Conservation (phyloP, 1,284 basidiomycete genomes). For the Cystobasidium sp. region DNA sequence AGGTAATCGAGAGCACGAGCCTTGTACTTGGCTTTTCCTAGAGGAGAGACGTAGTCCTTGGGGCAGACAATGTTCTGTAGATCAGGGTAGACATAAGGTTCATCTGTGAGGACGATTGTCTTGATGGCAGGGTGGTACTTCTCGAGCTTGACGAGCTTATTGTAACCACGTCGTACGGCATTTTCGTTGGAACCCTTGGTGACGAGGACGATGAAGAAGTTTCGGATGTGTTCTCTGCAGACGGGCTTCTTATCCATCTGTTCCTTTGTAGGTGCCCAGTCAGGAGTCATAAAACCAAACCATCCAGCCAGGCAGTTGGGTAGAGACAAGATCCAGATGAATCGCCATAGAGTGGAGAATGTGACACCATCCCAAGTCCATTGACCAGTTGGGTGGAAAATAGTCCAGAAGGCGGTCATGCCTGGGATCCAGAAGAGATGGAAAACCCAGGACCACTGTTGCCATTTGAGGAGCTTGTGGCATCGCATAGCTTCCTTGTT, state of each 20-base stretch:
- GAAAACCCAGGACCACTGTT: conserved; percentile 55
- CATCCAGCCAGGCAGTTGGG: conserved; percentile 58
- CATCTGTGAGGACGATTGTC: conserved; percentile 58
- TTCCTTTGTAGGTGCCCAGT: conserved; percentile 53
- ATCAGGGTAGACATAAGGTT: conserved; percentile 59
- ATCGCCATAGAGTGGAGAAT: conserved; percentile 58
- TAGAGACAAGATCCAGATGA: conserved; percentile 57
- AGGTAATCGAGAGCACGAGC: conserved; percentile 59
- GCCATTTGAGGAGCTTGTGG: conserved; percentile 53
- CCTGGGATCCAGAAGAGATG: conserved; percentile 57
- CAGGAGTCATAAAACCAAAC: conserved; percentile 58
- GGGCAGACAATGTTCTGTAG: conserved; percentile 59
- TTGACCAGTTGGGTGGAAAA: conserved; percentile 56
- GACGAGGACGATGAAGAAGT: conserved; percentile 58
- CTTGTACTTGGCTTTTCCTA: conserved; percentile 59
- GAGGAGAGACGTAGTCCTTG: conserved; percentile 58
- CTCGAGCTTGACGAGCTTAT: conserved; percentile 58
- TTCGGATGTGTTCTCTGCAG: conserved; percentile 57
- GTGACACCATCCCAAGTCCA: conserved; percentile 57
- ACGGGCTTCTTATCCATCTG: conserved; percentile 57
- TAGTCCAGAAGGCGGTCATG: conserved; percentile 56
- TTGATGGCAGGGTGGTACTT: conserved; percentile 59
- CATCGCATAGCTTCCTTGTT: conserved; percentile 58
- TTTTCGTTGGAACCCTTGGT: conserved; percentile 59
- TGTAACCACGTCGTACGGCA: conserved; percentile 57